These are phyloP conservation scores for Dovyalis caffra DNA, from an alignment of 345 rosid species.

Conservation along the genomic window DNA sequence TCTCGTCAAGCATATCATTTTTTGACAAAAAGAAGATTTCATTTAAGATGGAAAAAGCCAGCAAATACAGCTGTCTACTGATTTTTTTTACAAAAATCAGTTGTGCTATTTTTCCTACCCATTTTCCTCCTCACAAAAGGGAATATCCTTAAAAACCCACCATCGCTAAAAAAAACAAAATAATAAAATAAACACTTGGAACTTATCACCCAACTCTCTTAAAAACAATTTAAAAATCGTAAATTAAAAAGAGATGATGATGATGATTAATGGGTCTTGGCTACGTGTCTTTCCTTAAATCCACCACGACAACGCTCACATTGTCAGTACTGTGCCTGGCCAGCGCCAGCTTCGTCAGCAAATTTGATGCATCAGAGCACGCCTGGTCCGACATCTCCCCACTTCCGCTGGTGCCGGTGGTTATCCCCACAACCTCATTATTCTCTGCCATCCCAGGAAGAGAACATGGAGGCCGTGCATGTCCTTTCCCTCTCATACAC, in stretches of 20 bases:
- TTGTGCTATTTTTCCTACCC: no score
- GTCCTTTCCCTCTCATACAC: slow-evolving; percentile 29
- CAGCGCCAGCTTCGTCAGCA: slow-evolving; percentile 73
- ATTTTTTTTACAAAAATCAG: no score
- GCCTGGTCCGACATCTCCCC: slow-evolving; percentile 46
- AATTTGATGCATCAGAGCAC: slow-evolving; percentile 65
- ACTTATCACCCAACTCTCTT: neutral
- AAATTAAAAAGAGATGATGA: neutral
- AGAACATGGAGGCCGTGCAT: neutral
- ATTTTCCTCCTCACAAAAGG: no score
- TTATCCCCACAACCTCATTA: slow-evolving; percentile 2
- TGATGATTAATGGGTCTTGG: neutral
- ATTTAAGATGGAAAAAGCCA: no score
- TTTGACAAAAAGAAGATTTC: no score
- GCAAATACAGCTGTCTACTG: no score
- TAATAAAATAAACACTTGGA: no score
- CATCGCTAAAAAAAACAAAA: no score
- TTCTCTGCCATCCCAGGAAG: neutral
- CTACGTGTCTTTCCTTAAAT: slow-evolving; percentile 55
- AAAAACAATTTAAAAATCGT: no score
- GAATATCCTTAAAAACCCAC: no score
- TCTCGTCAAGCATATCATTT: no score
- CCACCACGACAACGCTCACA: slow-evolving; percentile 81
- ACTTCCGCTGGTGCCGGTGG: neutral
- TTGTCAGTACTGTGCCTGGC: slow-evolving; percentile 78